Evolutionary conservation across 2,329 filamentous ascomycete species (phyloP), one percentile per base, ranked within the genome.

Genomic region (Scedosporium boydii): DNA sequence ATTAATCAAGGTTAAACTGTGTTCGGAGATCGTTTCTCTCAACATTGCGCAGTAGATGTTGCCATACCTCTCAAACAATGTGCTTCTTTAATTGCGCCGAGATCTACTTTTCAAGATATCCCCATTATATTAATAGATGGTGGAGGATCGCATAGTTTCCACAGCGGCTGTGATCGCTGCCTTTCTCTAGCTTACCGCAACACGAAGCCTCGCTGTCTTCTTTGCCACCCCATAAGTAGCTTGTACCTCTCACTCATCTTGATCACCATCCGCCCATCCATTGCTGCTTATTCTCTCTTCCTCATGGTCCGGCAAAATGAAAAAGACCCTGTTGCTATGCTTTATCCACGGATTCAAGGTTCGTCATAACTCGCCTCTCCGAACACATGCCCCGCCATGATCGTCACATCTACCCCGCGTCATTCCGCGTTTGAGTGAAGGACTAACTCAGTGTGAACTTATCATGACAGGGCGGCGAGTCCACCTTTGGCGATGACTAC

Each of bases 291-390:
- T 18, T 38, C 26, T 58, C 27, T 18, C 27, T 58, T 27, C 23
- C 55, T 41, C 55, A 59, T 46, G 21, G 18, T 10, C 14, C 21
- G n/a, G 16, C 18, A 29, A 65, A 64, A 87, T 87, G 83, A 89
- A 88, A 79, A 92, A 90, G 77, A 95, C 89, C 63, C 76, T 96
- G 44, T 76, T 96, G 46, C 77, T 96, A 64, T 90, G 89, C 71
- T 95, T 95, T 74, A 90, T 95, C 65, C 91, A 96, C 74, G 91
- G 91, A 72, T 96, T 96, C 83, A 91, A 95, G 82, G 85, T 86
- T 70, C 10, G 34, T n/a, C 10, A 48, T 18, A n/a, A n/a, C 18
- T 14, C 42, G 10, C 3, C n/a, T 23, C n/a, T 41, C 21, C 2
- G 14, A 26, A 21, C 6, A 41, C 16, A 38, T 38, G 34, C 56